Conservation (phyloP, 352 stramenopile genomes). For the Globisporangium rhizosaccharum region DNA sequence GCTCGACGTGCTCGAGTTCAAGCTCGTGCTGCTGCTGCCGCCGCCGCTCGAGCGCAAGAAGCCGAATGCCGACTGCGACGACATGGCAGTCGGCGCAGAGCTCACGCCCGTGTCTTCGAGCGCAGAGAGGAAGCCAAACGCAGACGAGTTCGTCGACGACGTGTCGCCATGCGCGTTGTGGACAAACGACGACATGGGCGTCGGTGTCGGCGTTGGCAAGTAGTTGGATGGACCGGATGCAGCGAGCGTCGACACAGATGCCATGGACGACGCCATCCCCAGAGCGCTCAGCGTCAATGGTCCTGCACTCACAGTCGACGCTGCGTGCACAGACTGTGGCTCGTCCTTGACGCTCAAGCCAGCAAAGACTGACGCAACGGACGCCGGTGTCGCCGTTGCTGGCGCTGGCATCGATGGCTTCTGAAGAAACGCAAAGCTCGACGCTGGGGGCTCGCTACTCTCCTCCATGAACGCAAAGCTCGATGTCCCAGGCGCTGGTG, state of each 20-base stretch:
- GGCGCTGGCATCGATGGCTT: constrained; percentile 10
- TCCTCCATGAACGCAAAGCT: constrained; percentile 41
- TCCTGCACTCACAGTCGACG: constrained; percentile 31
- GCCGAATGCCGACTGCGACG: constrained; percentile 56
- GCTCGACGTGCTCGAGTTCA: constrained; percentile 17
- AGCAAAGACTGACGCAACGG: constrained; percentile 42
- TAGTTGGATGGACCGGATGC: constrained; percentile 32
- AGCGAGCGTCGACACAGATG: constrained; percentile 7
- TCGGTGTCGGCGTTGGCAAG: constrained; percentile 21
- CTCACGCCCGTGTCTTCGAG: constrained; percentile 9
- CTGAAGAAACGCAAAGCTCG: constrained; percentile 33
- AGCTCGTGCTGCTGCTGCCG: not conserved
- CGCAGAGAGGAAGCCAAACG: constrained; percentile 24
- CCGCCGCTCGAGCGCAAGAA: constrained; percentile 37
- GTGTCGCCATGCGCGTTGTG: no score
- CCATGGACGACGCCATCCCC: not conserved
- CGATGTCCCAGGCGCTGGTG: constrained; percentile 12
- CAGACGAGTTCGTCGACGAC: not conserved
- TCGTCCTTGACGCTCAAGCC: constrained; percentile 41
- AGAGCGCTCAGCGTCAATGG: constrained; percentile 45
- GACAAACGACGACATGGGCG: not conserved
- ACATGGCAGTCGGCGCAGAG: constrained; percentile 16
- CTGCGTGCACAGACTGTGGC: constrained; percentile 21
- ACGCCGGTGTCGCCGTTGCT: not conserved
- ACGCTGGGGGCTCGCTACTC: constrained; percentile 8